Evolutionary conservation across 768 basidiomycete species (phyloP).

Genomic region (Lyophyllum shimeji): DNA sequence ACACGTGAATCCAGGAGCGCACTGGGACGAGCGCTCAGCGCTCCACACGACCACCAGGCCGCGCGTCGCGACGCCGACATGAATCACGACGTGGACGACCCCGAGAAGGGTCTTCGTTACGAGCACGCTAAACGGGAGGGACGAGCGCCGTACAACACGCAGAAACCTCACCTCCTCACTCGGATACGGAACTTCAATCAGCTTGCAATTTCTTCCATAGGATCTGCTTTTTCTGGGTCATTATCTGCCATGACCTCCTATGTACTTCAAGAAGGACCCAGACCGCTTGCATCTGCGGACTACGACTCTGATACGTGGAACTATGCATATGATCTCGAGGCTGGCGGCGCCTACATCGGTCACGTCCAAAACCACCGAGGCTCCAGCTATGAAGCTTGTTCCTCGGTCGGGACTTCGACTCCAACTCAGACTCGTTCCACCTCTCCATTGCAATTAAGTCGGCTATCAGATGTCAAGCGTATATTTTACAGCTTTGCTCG

Average conservation of each 20-base stretch:
- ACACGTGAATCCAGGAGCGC: neutral
- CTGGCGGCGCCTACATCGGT: slow-evolving; percentile 1
- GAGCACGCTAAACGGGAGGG: slow-evolving; percentile 3
- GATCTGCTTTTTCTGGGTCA: slow-evolving; percentile 22
- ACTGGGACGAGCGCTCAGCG: neutral
- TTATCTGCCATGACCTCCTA: slow-evolving; percentile 14
- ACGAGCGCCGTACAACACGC: neutral
- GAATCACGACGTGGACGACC: slow-evolving; percentile 16
- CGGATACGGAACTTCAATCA: slow-evolving; percentile 23
- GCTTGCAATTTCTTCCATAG: slow-evolving; percentile 18
- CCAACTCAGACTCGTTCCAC: slow-evolving; percentile 21
- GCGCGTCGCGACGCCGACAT: slow-evolving; percentile 3
- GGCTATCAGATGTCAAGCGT: slow-evolving; percentile 20
- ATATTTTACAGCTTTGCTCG: slow-evolving; percentile 20
- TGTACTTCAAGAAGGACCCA: slow-evolving; percentile 9
- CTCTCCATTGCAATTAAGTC: slow-evolving; percentile 17
- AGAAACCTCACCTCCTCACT: slow-evolving; percentile 16
- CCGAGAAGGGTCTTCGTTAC: slow-evolving; percentile 5
- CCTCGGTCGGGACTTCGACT: slow-evolving; percentile 12
- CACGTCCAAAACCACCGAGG: slow-evolving; percentile 3
- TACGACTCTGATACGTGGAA: slow-evolving; percentile 8
- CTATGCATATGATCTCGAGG: slow-evolving; percentile 14
- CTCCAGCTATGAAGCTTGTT: neutral
- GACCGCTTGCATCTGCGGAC: neutral
- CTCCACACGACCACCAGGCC: neutral